These are phyloP conservation scores for Fusarium piperis DNA, from an alignment of 2,329 filamentous ascomycete genomes.

Conservation along the genomic window DNA sequence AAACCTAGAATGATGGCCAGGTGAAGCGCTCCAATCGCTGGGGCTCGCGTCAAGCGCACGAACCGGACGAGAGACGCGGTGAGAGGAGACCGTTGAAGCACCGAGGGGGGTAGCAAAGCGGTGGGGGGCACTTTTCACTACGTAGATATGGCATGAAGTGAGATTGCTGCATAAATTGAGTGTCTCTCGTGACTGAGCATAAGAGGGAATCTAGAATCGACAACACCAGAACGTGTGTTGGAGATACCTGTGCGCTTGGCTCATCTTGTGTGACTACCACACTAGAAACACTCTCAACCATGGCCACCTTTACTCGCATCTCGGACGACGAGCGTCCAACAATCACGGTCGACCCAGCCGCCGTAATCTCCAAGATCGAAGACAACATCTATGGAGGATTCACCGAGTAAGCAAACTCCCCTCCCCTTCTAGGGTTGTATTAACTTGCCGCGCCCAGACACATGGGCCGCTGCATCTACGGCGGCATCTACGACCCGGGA, in stretches of 20 bases:
- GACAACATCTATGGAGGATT: conserved; percentile 87
- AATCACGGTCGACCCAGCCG: conserved; percentile 71
- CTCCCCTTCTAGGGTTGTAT: conserved; percentile 9
- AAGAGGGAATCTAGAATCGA: background rate
- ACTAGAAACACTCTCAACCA: conserved; percentile 44
- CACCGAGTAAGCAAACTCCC: conserved; percentile 70
- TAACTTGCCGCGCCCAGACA: conserved; percentile 63
- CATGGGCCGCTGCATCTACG: conserved; percentile 90
- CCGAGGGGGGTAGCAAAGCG: background rate
- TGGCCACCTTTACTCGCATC: conserved; percentile 80
- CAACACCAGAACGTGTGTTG: background rate
- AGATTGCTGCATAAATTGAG: background rate
- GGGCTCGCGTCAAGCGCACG: conserved; percentile 21
- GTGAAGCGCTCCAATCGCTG: conserved; percentile 32
- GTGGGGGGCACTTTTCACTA: background rate
- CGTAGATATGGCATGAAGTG: background rate
- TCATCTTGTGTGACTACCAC: background rate
- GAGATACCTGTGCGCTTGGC: background rate
- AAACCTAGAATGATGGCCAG: background rate
- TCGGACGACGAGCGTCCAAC: conserved; percentile 67
- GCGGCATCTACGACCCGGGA: conserved; percentile 82
- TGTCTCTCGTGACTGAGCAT: background rate
- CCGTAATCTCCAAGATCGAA: conserved; percentile 78
- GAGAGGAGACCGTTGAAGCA: conserved; percentile 3
- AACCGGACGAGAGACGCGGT: conserved; percentile 19